Base-by-base conservation (phyloP, 345 rosid genomes). In the Gynandropsis gynandra region DNA sequence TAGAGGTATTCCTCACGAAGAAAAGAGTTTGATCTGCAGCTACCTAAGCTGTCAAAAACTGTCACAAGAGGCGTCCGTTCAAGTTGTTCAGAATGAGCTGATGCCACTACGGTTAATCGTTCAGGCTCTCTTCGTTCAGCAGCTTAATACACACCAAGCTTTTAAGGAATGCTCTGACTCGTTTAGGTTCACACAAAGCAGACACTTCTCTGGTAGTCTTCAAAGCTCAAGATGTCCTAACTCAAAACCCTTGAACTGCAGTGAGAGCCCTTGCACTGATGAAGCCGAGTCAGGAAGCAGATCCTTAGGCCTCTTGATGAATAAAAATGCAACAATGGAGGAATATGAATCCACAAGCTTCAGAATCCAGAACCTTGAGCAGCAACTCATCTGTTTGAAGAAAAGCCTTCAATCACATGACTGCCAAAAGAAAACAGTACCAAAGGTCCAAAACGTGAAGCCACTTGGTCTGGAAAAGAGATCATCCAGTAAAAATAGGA, bases 51-150 rank as follows among this genome's bases (percentile, higher is more conserved):
- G 95, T 71, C 84, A 83, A 40, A 76, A 74, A 55, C 73, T 86
- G 13, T 83, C 95, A 16, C 86, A 83, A 51, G 80, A 70, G 49
- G 76, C 78, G 32, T 86, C 88, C 52, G 66, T 82, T 5, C 80
- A 80, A 44, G 81, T 89, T 4, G 88, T 82, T 55, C 84, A 83
- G 64, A 86, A 86, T 36, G 88, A 86, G 51, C n/a, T 79, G 73
- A 76, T 86, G 88, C 95, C 95, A 11, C 72, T 86, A 16, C 88
- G 86, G 7, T 56, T 80, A 58, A 81, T 83, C 5, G 81, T 87
- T 54, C 84, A 80, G 70, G 92, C 85, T 31, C 88, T 82, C 17
- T 78, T 86, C 21, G 67, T 86, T 35, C 95, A 82, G 40, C 90
- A 86, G 65, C 72, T 78, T 34, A 80, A 72, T 52, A 86, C 88